A percentile compares a stretch with the other conserved stretches of the same genome.
These are phyloP conservation scores for Gossypium mustelinum DNA, from an alignment of 345 rosid species.

Conservation along the genomic window DNA sequence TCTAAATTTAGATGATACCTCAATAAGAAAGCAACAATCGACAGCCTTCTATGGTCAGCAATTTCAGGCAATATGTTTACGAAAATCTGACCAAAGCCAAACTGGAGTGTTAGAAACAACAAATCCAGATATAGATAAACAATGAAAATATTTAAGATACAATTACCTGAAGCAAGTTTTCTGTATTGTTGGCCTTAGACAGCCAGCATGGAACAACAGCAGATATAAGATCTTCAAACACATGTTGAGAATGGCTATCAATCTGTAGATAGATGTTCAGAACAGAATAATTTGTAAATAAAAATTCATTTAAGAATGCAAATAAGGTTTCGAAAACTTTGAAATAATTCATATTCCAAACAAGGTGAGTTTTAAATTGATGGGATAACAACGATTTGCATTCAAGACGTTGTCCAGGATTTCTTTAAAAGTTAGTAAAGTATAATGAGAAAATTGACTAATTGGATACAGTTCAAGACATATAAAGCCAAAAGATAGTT, in stretches of 20 bases:
- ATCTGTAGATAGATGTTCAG: slow-evolving; percentile 36
- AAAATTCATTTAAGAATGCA: background rate
- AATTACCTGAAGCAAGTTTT: slow-evolving; percentile 69
- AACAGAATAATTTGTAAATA: slow-evolving; percentile 4
- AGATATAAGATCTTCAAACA: slow-evolving; percentile 76
- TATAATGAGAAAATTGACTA: background rate
- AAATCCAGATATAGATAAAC: background rate
- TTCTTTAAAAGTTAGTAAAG: background rate
- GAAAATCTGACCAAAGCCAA: slow-evolving; percentile 54
- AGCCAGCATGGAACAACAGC: slow-evolving; percentile 82
- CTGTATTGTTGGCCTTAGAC: slow-evolving; percentile 46
- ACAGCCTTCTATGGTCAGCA: slow-evolving; percentile 70
- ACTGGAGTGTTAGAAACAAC: slow-evolving; percentile 8
- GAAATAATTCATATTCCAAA: background rate
- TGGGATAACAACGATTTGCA: background rate
- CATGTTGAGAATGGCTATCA: slow-evolving; percentile 67
- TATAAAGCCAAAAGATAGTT: slow-evolving; percentile 11
- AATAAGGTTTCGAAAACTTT: background rate
- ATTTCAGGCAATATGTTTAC: slow-evolving; percentile 72
- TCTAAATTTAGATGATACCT: slow-evolving; percentile 43
- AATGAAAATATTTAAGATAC: slow-evolving; percentile 5
- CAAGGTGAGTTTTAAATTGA: background rate
- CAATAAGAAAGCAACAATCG: slow-evolving; percentile 59
- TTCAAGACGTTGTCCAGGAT: background rate
- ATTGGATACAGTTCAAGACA: background rate